Percentiles rank a stretch among this genome's conserved stretches.
Conservation (phyloP, 257 asterid genomes). For the Voacanga thouarsii region DNA sequence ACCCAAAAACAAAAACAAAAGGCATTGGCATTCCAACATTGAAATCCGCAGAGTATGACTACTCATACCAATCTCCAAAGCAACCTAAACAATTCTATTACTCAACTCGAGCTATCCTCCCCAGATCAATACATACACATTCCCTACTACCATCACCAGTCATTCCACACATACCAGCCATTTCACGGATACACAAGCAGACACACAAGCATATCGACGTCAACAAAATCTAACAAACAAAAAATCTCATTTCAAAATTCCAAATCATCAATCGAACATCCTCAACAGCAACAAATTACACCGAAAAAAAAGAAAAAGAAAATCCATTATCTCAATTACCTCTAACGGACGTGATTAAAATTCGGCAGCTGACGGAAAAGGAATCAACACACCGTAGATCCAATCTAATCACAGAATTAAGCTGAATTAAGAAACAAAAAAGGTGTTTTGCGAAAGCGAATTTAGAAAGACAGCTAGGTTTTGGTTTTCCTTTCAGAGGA, state of each 20-base stretch:
- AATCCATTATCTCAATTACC: conserved; percentile 8
- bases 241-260: not conserved
- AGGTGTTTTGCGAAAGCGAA: not conserved
- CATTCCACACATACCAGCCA: not conserved
- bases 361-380: not conserved
- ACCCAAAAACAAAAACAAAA: not conserved
- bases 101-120: not conserved
- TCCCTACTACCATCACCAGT: not conserved
- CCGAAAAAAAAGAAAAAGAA: not conserved
- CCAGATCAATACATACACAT: conserved; percentile 15
- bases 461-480: conserved; percentile 28
- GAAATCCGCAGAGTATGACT: not conserved
- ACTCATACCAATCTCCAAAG: conserved; percentile 16
- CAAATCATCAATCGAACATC: not conserved
- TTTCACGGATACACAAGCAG: not conserved
- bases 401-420: conserved; percentile 18
- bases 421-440: conserved; percentile 12
- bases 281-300: not conserved
- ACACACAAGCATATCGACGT: not conserved
- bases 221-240: not conserved
- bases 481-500: not conserved
- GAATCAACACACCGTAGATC: conserved; percentile 21
- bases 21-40: conserved; percentile 8
- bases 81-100: conserved; percentile 1
- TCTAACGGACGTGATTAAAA: not conserved